Evolutionary conservation across 495 filamentous ascomycete genomes (phyloP).

Genomic region (Penicillium malachiteum): DNA sequence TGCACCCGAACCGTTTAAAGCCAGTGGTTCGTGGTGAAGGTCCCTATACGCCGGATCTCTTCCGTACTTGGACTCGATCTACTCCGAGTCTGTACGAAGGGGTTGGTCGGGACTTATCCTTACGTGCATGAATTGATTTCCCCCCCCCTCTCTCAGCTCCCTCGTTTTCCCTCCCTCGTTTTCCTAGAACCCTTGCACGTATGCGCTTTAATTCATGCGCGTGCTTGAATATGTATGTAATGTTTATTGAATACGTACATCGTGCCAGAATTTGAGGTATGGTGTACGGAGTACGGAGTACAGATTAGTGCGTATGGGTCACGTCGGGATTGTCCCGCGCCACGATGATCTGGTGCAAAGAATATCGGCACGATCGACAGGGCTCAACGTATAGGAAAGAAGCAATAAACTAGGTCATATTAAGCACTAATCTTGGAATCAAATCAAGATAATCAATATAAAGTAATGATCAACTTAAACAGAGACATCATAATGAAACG

Average conservation of each 20-base stretch:
- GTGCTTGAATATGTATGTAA: not conserved
- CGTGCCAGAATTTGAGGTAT: not conserved
- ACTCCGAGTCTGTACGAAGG: not conserved
- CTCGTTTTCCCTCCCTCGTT: not conserved
- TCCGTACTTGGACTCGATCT: too few species aligned
- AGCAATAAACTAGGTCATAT: not conserved
- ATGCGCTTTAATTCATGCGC: not conserved
- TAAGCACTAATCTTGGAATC: too few species aligned
- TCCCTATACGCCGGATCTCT: too few species aligned
- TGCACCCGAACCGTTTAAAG: slow-evolving; percentile 15
- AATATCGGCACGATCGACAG: slow-evolving; percentile 19
- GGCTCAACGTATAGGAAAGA: not conserved
- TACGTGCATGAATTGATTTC: slow-evolving; percentile 1
- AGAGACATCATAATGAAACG: not conserved
- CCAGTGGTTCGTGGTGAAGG: not conserved
- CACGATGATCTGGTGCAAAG: slow-evolving; percentile 7
- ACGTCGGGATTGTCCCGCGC: slow-evolving; percentile 5
- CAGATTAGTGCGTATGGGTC: not conserved
- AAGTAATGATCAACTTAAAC: not conserved
- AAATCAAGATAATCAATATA: not conserved
- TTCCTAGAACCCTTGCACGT: slow-evolving; percentile 2
- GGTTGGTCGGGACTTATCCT: not conserved
- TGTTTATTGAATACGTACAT: too few species aligned
- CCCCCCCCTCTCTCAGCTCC: not conserved
- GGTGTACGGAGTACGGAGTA: not conserved